Evolutionary conservation across 176 grass and related monocot genomes (phyloP).

Genomic region (Cenchrus americanus): DNA sequence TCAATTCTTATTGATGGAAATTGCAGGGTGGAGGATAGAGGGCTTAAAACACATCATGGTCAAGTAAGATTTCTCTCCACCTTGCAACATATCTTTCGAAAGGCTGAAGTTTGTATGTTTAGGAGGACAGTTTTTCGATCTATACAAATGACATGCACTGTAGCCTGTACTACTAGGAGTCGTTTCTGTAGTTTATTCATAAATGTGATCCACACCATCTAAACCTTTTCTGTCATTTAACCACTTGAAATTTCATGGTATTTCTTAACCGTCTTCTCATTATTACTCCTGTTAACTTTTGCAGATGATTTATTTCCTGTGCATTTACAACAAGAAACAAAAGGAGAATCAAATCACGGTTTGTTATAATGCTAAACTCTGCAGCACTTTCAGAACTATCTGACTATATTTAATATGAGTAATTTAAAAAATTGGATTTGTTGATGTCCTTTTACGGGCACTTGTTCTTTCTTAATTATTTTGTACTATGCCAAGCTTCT

Average conservation of each 20-base stretch:
- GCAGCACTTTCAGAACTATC: neutral
- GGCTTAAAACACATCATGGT: constrained; percentile 93
- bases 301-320: constrained; percentile 93
- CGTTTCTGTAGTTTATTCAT: neutral
- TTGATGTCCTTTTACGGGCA: constrained; percentile 11
- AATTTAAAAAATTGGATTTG: neutral
- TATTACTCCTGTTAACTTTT: constrained; percentile 38
- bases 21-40: constrained; percentile 96
- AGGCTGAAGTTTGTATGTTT: constrained; percentile 17
- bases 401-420: neutral
- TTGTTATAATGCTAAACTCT: constrained; percentile 36
- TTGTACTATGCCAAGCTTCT: neutral
- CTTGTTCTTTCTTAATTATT: neutral
- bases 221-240: constrained; percentile 20
- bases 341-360: constrained; percentile 87
- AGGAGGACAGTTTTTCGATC: neutral
- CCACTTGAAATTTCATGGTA: neutral
- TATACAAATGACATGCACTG: constrained; percentile 7
- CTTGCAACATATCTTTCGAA: neutral
- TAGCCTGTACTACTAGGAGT: neutral
- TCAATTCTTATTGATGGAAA: constrained; percentile 82
- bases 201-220: constrained; percentile 20
- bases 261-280: neutral
- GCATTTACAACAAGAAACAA: constrained; percentile 93
- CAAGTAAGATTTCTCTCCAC: constrained; percentile 59